These are phyloP conservation scores for Podaxis mareebaensis DNA, from an alignment of 768 basidiomycete genomes.

Conservation along the genomic window DNA sequence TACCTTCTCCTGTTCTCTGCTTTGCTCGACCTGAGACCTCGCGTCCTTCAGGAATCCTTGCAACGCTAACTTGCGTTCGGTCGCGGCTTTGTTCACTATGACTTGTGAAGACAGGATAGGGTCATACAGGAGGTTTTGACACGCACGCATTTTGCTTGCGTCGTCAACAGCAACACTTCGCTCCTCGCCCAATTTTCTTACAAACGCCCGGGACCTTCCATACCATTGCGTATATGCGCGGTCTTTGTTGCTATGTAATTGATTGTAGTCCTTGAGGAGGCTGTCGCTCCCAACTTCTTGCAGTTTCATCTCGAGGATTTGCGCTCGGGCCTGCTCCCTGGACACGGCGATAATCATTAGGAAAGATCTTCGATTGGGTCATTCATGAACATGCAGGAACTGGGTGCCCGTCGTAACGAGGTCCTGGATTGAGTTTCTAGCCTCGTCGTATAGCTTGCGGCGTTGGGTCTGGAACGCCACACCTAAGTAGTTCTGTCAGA, in stretches of 20 bases:
- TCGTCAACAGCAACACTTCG: constrained; percentile 34
- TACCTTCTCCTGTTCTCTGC: constrained; percentile 38
- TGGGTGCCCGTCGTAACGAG: constrained; percentile 19
- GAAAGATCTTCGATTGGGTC: not conserved
- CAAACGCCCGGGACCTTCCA: constrained; percentile 27
- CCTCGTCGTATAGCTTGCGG: constrained; percentile 32
- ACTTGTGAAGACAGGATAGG: not conserved
- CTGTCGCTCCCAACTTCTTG: constrained; percentile 30
- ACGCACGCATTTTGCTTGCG: constrained; percentile 40
- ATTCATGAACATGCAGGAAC: constrained; percentile 12
- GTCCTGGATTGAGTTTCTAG: constrained; percentile 31
- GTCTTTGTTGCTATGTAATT: not conserved
- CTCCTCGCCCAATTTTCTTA: constrained; percentile 34
- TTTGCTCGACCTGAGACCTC: constrained; percentile 33
- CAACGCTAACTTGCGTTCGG: constrained; percentile 30
- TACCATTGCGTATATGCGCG: constrained; percentile 6
- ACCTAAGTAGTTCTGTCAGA: not conserved
- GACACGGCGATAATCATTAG: not conserved
- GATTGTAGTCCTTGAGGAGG: constrained; percentile 25
- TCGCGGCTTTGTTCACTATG: constrained; percentile 28
- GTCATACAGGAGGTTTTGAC: not conserved
- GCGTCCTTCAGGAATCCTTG: constrained; percentile 34
- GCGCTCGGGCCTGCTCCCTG: constrained; percentile 33
- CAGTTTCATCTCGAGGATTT: constrained; percentile 25
- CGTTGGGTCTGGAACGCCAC: constrained; percentile 30